Evolutionary conservation across 2,329 filamentous ascomycete species (phyloP).

Genomic region (Neofusicoccum parvum): DNA sequence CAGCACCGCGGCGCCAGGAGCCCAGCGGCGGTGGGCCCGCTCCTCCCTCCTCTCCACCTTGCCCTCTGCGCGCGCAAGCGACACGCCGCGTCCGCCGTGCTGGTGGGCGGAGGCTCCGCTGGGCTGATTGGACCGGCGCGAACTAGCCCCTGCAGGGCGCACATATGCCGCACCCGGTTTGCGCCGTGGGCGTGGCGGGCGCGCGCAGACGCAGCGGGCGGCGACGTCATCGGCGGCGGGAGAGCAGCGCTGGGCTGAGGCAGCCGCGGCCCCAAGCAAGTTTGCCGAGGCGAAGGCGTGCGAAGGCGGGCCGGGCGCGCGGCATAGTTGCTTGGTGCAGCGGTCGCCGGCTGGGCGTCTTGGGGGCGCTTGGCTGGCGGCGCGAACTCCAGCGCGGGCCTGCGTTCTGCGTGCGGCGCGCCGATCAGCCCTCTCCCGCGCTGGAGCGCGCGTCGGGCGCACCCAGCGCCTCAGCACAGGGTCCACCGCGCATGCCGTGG

Average conservation of each 20-base stretch:
- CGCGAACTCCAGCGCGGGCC: slow-evolving; percentile 1
- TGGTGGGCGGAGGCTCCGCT: slow-evolving; percentile 1
- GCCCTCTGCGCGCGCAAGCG: background rate
- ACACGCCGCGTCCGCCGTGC: background rate
- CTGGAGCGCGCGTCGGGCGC: slow-evolving; percentile 14
- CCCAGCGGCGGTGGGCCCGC: background rate
- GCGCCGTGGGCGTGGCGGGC: background rate
- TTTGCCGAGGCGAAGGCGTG: slow-evolving; percentile 16
- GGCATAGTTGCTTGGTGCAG: slow-evolving; percentile 11
- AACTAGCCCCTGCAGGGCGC: background rate
- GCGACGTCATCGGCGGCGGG: slow-evolving; percentile 13
- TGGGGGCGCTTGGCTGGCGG: slow-evolving; percentile 13
- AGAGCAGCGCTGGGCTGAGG: slow-evolving; percentile 9
- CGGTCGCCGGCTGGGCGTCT: slow-evolving; percentile 9
- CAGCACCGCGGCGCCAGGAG: background rate
- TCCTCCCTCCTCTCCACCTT: slow-evolving; percentile 14
- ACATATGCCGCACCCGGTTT: slow-evolving; percentile 11
- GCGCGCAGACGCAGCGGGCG: background rate
- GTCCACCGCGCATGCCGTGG: slow-evolving; percentile 1
- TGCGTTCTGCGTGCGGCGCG: background rate
- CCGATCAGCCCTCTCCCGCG: slow-evolving; percentile 7
- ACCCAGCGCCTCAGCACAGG: slow-evolving; percentile 18
- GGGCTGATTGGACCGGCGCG: slow-evolving; percentile 5
- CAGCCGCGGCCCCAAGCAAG: background rate
- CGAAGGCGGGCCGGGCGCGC: slow-evolving; percentile 3